These are phyloP conservation scores for Ogataea degrootiae DNA, from an alignment of 805 yeast genomes.

Conservation along the genomic window DNA sequence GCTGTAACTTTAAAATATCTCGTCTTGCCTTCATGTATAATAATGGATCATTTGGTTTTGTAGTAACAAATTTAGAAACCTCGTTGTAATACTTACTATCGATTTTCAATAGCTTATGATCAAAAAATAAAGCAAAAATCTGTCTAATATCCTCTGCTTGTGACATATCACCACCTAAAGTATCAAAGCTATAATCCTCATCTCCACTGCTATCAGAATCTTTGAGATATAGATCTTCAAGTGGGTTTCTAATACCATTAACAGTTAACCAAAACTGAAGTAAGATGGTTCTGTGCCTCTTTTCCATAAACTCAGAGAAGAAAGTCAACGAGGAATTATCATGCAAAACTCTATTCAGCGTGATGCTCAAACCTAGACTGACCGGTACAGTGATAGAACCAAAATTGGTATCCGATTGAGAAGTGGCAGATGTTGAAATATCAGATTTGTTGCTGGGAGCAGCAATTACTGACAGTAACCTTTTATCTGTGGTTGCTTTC, in stretches of 20 bases:
- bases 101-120: conserved; percentile 27
- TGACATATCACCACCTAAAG: conserved; percentile 26
- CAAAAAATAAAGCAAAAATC: conserved; percentile 43
- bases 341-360: conserved; percentile 41
- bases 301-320: conserved; percentile 55
- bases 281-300: conserved; percentile 37
- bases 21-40: conserved; percentile 52
- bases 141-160: conserved; percentile 49
- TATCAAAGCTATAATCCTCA: conserved; percentile 17
- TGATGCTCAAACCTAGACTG: conserved; percentile 19
- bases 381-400: conserved; percentile 3
- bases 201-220: conserved; percentile 27
- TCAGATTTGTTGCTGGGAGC: neutral
- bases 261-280: conserved; percentile 66
- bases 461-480: conserved; percentile 10
- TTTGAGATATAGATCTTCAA: conserved; percentile 42
- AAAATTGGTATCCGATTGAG: neutral
- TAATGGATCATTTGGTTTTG: conserved; percentile 18
- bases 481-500: conserved; percentile 17
- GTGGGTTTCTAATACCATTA: conserved; percentile 66
- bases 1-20: conserved; percentile 56
- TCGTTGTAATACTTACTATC: conserved; percentile 24
- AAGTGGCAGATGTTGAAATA: no score
- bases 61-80: conserved; percentile 34
- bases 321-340: conserved; percentile 45